Evolutionary conservation across 139 green algal genomes (phyloP), one percentile per base, ranked within the genome.

Genomic region (Haematococcus lacustris): DNA sequence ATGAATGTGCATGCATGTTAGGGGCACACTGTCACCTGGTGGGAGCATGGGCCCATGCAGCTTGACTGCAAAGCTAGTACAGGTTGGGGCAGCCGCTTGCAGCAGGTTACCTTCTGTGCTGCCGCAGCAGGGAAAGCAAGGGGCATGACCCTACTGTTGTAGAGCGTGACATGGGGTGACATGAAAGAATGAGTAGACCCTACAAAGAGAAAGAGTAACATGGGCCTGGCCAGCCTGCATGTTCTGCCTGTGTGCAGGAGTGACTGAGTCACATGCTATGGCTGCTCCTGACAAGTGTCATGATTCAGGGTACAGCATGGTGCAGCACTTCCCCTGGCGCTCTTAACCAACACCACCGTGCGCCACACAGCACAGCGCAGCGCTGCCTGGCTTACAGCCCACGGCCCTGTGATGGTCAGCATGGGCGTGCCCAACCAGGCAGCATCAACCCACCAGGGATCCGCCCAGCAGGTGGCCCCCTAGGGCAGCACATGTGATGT

Each of bases 391-490:
- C n/a, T n/a, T n/a, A n/a, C n/a, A n/a, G n/a, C n/a, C n/a, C n/a
- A n/a, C n/a, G n/a, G n/a, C n/a, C n/a, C 5, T 65, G 25, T 65
- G 57, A 65, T 5, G 30, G 28, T 9, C 13, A 9, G 57, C 25
- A 21, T 13, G 5, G 5, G 57, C 57, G 37, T 21, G 7, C 47
- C 6, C 41, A 9, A 33, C 66, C 37, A 32, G 38, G 68, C 50
- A 51, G 34, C 68, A 61, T 59, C 70, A 35, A 39, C 75, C 64
- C 61, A 85, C 76, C 76, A 85, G 57, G 3, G 79, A 83, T 4
- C 79, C 79, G 0, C 79, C 82, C 7, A 88, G 73, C 38, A 88
- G 39, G 7, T 88, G 79, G 0, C 67, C 38, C 0, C 82, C 79
- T 35, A 85, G 67, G 40, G 82, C 3, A 4, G 75, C 74, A 51